Evolutionary conservation across 164 flowering plant species (phyloP).

Genomic region (Aristolochia fimbriata): DNA sequence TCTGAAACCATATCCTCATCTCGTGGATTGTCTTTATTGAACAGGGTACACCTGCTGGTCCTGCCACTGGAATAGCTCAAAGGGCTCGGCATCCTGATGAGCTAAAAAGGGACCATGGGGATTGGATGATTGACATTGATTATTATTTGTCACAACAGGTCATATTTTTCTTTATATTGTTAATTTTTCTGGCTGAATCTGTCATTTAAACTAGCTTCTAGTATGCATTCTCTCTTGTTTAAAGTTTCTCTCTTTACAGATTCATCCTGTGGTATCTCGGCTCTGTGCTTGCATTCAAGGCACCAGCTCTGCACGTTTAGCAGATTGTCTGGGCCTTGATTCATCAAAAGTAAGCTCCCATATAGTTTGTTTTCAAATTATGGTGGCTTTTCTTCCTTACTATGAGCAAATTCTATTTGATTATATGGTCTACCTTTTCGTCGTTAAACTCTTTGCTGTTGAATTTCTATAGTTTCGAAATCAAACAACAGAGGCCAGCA

Average conservation of each 20-base stretch:
- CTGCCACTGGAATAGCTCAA: slow-evolving; percentile 77
- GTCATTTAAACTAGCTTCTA: background rate
- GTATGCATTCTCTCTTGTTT: background rate
- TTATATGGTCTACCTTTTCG: background rate
- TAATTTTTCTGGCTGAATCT: background rate
- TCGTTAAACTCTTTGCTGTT: background rate
- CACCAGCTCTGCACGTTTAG: slow-evolving; percentile 90
- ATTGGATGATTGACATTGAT: slow-evolving; percentile 88
- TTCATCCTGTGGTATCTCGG: slow-evolving; percentile 97
- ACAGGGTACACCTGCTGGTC: slow-evolving; percentile 50
- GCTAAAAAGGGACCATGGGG: slow-evolving; percentile 54
- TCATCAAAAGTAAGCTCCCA: slow-evolving; percentile 64
- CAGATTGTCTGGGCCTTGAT: slow-evolving; percentile 96
- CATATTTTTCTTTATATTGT: background rate
- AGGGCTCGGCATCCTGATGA: slow-evolving; percentile 99
- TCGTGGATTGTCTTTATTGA: too few relatives aligned
- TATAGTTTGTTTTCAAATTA: background rate
- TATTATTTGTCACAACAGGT: slow-evolving; percentile 97
- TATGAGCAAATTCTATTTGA: background rate
- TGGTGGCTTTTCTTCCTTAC: background rate
- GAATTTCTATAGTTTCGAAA: slow-evolving; percentile 46
- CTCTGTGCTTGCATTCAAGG: slow-evolving; percentile 93
- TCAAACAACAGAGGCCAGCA: slow-evolving; percentile 38
- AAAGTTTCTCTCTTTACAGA: slow-evolving; percentile 33
- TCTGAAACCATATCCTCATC: too few relatives aligned